These are phyloP conservation scores for Aspergillus neotritici DNA, from an alignment of 2,329 filamentous ascomycete genomes.

Conservation along the genomic window DNA sequence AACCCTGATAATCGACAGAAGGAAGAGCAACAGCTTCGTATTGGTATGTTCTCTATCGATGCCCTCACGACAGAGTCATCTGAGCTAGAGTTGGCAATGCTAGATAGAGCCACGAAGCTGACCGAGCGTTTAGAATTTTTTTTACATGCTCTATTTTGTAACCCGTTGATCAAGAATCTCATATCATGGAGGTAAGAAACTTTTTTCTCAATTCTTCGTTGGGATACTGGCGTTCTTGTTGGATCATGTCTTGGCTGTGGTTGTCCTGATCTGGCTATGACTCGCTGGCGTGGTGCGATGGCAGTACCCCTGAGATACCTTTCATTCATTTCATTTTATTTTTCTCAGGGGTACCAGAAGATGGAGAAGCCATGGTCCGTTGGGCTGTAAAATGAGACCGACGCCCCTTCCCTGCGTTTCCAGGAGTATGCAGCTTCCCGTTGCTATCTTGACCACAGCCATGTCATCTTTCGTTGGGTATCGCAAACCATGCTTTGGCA, in stretches of 20 bases:
- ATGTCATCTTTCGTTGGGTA: neutral
- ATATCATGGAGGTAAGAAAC: conserved; percentile 2
- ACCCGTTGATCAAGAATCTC: neutral
- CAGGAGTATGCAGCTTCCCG: neutral
- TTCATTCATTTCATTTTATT: neutral
- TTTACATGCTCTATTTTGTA: neutral
- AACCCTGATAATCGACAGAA: no score
- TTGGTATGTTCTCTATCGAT: no score
- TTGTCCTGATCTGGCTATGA: no score
- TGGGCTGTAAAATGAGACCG: no score
- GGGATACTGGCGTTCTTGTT: neutral
- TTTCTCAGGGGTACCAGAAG: neutral
- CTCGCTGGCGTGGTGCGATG: neutral
- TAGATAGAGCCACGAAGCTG: neutral
- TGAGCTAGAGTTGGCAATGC: no score
- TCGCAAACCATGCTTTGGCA: no score
- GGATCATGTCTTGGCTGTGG: neutral
- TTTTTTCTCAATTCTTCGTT: neutral
- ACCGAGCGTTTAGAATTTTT: neutral
- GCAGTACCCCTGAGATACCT: neutral
- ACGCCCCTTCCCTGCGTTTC: no score
- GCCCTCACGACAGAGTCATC: no score
- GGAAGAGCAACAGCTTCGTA: no score
- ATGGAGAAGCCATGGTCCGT: no score
- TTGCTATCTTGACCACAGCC: neutral